Evolutionary conservation across 768 basidiomycete genomes (phyloP), one percentile per base, ranked within the genome.

Genomic region (Phlebiopsis flavidoalba): DNA sequence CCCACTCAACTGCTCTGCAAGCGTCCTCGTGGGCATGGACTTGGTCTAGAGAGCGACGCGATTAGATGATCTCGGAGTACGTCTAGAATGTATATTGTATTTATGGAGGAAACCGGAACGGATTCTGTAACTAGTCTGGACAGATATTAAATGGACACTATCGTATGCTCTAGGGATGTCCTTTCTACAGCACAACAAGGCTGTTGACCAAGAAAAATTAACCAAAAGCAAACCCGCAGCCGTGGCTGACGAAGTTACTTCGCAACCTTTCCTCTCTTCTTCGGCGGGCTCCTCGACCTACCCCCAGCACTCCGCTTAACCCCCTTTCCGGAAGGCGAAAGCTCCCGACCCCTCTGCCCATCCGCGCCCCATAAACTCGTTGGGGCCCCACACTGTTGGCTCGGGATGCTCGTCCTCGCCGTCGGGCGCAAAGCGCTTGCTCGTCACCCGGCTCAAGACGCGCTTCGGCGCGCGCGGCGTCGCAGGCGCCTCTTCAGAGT

Each of bases 401-500:
- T 19, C 35, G 40, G 12, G 12, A 17, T 8, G 4, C n/a, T 36
- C 37, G 19, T 22, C 54, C n/a, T 21, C 57, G 46, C 45, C 56
- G 24, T 14, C 22, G 6, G 45, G 43, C 37, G 57, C 57, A 22
- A 58, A 45, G 24, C 45, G 45, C 46, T 33, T 22, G 49, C 60
- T 68, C 52, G 49, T 54, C n/a, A 60, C 60, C 26, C 65, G 61
- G 56, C 64, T 60, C 24, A 66, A 21, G n/a, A 61, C 22, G 14
- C 64, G 61, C 45, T 48, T 37, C 45, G 36, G 51, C 40, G 53
- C 45, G 17, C 15, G 3, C n/a, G 75, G 77, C 3, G 69, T 66
- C 74, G 10, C 66, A 73, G 0, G 77, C 76, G 11, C 78, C 4
- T 72, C 73, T 14, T 65, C 66, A 7, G 62, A 66, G 59, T 60